phyloP scores from a whole-genome alignment of 106 monocot genomes.

The Apostasia ramifera region DNA sequence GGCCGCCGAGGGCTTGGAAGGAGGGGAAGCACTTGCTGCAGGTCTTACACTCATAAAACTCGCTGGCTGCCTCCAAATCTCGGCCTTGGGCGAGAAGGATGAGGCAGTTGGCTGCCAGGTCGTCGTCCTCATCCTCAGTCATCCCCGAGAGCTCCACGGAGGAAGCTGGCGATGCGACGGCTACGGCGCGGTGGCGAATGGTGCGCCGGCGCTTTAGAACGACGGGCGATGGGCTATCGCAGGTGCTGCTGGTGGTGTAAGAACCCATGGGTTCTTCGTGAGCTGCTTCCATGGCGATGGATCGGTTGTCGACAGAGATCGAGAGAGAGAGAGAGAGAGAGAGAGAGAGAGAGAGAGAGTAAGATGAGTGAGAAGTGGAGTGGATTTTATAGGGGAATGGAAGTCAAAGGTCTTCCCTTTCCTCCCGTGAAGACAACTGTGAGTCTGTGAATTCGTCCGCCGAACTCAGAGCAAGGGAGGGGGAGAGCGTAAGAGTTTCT shows the following conservation, averaged over 20 bases:
- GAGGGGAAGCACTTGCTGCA: slow-evolving; percentile 24
- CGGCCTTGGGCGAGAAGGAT: slow-evolving; percentile 62
- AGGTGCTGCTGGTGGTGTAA: slow-evolving; percentile 8
- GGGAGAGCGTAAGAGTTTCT: not conserved
- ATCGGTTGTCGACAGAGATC: not conserved
- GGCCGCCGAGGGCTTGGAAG: slow-evolving; percentile 61
- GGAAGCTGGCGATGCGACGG: slow-evolving; percentile 5
- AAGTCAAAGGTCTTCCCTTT: not conserved
- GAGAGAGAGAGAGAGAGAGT: slow-evolving; percentile 4
- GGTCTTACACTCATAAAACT: not conserved
- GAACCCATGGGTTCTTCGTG: slow-evolving; percentile 5
- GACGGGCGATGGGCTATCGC: not conserved
- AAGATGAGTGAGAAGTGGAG: not conserved
- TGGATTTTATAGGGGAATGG: not conserved
- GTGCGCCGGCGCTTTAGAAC: slow-evolving; percentile 36
- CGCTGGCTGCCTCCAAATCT: not conserved
- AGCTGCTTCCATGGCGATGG: slow-evolving; percentile 5
- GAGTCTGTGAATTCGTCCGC: no score
- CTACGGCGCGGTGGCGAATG: slow-evolving; percentile 4
- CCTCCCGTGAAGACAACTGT: no score
- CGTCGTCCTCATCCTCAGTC: slow-evolving; percentile 14
- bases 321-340: slow-evolving; percentile 2
- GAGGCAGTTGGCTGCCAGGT: slow-evolving; percentile 65
- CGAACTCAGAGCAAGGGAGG: not conserved
- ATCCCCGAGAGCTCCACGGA: slow-evolving; percentile 20